phyloP scores from a whole-genome alignment of 2,329 filamentous ascomycete genomes.

The Xylaria sp. region DNA sequence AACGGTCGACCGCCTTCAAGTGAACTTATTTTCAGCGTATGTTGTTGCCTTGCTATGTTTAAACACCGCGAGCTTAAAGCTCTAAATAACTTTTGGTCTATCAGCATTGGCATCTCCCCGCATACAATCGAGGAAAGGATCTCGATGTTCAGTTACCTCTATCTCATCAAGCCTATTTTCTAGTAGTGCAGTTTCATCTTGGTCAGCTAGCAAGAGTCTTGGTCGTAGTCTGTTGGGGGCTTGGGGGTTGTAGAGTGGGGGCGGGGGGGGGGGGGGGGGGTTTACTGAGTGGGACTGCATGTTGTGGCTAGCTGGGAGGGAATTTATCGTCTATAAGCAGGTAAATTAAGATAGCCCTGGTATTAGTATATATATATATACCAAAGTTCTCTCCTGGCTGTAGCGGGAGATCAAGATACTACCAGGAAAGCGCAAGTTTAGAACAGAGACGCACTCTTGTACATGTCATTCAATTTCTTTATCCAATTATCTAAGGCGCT shows the following conservation, averaged over 20 bases:
- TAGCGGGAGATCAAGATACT: neutral
- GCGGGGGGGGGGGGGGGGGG: too few relatives aligned
- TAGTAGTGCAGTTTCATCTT: neutral
- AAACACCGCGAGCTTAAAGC: neutral
- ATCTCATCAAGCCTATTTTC: neutral
- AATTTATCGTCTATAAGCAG: neutral
- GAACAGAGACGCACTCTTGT: too few relatives aligned
- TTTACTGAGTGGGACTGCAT: neutral
- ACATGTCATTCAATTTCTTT: too few relatives aligned
- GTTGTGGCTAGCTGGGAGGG: neutral
- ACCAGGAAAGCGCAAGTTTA: too few relatives aligned
- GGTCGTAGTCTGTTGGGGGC: neutral
- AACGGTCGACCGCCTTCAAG: neutral
- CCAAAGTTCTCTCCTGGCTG: neutral
- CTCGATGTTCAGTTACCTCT: neutral
- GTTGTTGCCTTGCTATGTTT: neutral
- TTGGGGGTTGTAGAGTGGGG: neutral
- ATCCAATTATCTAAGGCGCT: too few relatives aligned
- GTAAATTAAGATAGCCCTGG: neutral
- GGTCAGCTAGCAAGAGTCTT: neutral
- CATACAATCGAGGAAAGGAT: neutral
- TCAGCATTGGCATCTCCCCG: neutral
- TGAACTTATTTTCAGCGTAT: neutral
- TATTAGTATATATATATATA: neutral
- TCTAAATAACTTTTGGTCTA: neutral